Evolutionary conservation across 2,329 filamentous ascomycete genomes (phyloP).

Genomic region (Paramyrothecium roridum): DNA sequence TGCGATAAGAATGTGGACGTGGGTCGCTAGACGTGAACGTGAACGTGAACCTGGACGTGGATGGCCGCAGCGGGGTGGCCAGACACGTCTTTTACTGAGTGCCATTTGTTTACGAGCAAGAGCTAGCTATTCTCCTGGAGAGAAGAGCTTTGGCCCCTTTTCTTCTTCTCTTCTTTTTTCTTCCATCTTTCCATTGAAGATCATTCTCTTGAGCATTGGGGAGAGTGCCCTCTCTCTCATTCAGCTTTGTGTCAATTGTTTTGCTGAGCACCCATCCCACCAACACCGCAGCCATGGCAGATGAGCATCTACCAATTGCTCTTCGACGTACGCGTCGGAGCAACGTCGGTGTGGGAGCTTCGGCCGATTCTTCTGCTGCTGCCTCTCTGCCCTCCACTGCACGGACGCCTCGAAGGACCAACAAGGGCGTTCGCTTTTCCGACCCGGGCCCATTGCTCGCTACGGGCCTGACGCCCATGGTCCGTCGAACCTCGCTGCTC

Average conservation of each 20-base stretch:
- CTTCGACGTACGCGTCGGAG: conserved; percentile 51
- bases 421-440: conserved; percentile 56
- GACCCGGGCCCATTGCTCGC: conserved; percentile 47
- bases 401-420: conserved; percentile 28
- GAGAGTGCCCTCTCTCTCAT: too few relatives aligned
- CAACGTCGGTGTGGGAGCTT: conserved; percentile 25
- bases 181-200: not conserved
- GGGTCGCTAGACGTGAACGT: too few relatives aligned
- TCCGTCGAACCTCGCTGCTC: conserved; percentile 46
- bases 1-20: conserved; percentile 5
- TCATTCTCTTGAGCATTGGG: not conserved
- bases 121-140: conserved; percentile 7
- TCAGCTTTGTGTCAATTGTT: too few relatives aligned
- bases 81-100: not conserved
- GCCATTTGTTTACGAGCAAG: conserved; percentile 4
- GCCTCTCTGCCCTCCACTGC: conserved; percentile 8
- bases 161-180: not conserved
- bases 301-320: conserved; percentile 50
- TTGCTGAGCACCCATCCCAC: too few relatives aligned
- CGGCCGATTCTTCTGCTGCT: conserved; percentile 8
- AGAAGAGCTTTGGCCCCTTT: not conserved
- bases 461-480: conserved; percentile 57
- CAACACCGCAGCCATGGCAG: conserved; percentile 23
- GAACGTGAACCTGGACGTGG: not conserved
- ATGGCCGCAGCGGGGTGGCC: not conserved